These are phyloP conservation scores for Monosporascus cannonballus DNA, from an alignment of 2,329 filamentous ascomycete genomes.

Conservation along the genomic window DNA sequence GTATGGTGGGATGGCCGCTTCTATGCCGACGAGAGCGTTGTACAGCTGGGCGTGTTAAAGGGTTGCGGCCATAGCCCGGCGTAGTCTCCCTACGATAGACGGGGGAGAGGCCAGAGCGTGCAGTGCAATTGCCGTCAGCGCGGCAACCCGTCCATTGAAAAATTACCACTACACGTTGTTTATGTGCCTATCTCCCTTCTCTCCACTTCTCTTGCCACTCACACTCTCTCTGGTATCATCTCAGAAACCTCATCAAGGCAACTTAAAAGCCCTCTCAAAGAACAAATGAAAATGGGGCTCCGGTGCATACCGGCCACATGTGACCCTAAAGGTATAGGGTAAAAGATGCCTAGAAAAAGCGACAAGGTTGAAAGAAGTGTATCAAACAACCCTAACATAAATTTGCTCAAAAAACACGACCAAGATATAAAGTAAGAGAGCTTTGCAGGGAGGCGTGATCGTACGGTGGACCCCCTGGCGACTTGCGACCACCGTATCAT, in stretches of 20 bases:
- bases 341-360: background rate
- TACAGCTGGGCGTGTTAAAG: too few species aligned
- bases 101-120: too few species aligned
- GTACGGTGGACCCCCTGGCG: conserved; percentile 12
- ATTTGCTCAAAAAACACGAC: background rate
- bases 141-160: conserved; percentile 9
- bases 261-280: background rate
- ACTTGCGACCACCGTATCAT: too few species aligned
- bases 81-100: too few species aligned
- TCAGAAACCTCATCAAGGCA: background rate
- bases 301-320: background rate
- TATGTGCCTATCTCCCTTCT: background rate
- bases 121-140: too few species aligned
- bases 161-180: conserved; percentile 9
- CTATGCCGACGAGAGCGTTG: too few species aligned
- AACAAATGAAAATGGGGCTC: background rate
- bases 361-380: background rate
- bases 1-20: too few species aligned
- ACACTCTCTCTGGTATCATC: background rate
- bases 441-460: conserved; percentile 5
- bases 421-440: background rate
- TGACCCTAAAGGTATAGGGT: background rate
- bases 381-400: background rate
- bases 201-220: background rate
- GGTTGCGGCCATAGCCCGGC: too few species aligned